Conservation (phyloP, 2,329 filamentous ascomycete species). For the Sporothrix protearum region DNA sequence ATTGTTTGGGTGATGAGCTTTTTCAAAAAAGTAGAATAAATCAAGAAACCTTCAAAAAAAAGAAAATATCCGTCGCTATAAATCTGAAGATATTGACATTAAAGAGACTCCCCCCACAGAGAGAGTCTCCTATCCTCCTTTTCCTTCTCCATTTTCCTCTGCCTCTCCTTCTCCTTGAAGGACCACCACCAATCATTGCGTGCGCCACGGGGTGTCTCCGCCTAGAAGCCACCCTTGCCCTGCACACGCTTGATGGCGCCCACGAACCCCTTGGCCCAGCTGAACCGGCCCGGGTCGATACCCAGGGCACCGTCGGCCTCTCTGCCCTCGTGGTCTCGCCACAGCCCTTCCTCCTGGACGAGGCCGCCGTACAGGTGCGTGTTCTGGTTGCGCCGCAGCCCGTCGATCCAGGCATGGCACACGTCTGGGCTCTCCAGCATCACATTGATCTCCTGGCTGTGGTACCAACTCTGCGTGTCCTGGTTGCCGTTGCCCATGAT, state of each 20-base stretch:
- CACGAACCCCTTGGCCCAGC: slow-evolving; percentile 56
- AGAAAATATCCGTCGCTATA: neutral
- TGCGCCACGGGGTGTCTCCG: neutral
- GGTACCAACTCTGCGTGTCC: slow-evolving; percentile 76
- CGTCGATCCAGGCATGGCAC: slow-evolving; percentile 61
- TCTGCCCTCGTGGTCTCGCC: slow-evolving; percentile 53
- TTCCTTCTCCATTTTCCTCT: neutral
- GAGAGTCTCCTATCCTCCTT: neutral
- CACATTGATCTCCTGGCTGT: slow-evolving; percentile 73
- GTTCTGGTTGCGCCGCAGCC: slow-evolving; percentile 55
- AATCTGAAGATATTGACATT: neutral
- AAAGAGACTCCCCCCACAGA: neutral
- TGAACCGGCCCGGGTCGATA: slow-evolving; percentile 51
- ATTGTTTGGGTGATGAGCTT: neutral
- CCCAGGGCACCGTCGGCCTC: slow-evolving; percentile 51
- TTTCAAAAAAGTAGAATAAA: neutral
- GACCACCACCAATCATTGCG: neutral
- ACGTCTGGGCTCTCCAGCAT: slow-evolving; percentile 64
- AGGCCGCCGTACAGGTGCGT: slow-evolving; percentile 57
- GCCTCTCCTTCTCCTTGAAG: neutral
- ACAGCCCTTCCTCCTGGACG: slow-evolving; percentile 54
- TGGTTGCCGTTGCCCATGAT: slow-evolving; percentile 76
- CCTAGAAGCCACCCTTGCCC: slow-evolving; percentile 53
- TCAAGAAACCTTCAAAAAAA: too few species aligned
- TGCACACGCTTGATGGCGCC: slow-evolving; percentile 57